Percentiles rank a stretch among this genome's conserved stretches.
These are phyloP conservation scores for Globisporangium solare DNA, from an alignment of 352 stramenopile species.

Conservation along the genomic window DNA sequence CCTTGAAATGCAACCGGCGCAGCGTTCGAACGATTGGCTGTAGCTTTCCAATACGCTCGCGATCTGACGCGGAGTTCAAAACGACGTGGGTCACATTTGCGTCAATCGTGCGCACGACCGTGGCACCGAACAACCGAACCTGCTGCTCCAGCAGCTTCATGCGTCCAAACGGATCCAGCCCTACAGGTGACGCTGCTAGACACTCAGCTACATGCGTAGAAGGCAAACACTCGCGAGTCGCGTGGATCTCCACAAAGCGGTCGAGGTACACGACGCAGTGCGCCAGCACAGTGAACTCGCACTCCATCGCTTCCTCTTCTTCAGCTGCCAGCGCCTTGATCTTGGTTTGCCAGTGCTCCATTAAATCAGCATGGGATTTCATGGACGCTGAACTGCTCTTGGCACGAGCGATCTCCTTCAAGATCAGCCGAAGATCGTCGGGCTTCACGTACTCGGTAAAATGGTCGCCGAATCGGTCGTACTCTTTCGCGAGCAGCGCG, in stretches of 20 bases:
- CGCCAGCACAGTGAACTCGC: constrained; percentile 56
- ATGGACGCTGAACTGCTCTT: neutral
- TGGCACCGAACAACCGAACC: constrained; percentile 50
- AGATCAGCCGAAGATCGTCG: constrained; percentile 44
- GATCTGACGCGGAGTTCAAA: constrained; percentile 20
- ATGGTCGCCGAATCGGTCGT: constrained; percentile 69
- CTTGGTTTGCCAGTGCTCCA: constrained; percentile 43
- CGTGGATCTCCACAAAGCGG: constrained; percentile 22
- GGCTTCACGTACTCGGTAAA: constrained; percentile 52
- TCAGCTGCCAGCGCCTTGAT: constrained; percentile 41
- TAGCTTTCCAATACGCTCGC: constrained; percentile 29
- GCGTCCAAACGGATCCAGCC: constrained; percentile 20
- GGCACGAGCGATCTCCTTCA: constrained; percentile 31
- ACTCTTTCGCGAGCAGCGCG: constrained; percentile 55
- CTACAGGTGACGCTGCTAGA: constrained; percentile 4
- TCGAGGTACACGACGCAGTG: constrained; percentile 75
- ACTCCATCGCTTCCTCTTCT: constrained; percentile 67
- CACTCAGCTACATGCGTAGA: neutral
- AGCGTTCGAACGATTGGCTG: constrained; percentile 40
- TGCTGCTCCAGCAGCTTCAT: constrained; percentile 61
- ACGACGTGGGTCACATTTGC: constrained; percentile 63
- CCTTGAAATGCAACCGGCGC: constrained; percentile 33
- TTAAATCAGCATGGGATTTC: neutral
- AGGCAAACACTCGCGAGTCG: neutral
- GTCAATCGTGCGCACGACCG: constrained; percentile 33